phyloP scores from a whole-genome alignment of 73 alveolate genomes.

The Durusdinium trenchii region DNA sequence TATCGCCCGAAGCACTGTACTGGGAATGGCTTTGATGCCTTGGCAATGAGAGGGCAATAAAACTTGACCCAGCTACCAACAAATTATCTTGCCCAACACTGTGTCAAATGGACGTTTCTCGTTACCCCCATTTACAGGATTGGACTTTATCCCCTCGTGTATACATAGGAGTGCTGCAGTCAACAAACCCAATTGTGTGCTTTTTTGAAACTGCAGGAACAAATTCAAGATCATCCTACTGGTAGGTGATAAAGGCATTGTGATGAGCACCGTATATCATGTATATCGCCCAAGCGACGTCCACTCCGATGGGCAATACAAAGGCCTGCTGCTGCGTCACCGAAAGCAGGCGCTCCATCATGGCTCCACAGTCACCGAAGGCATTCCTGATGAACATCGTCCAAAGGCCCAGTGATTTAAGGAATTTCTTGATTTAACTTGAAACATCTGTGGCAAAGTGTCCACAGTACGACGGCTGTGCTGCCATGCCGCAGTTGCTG shows the following conservation, averaged over 20 bases:
- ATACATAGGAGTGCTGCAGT: too few relatives aligned
- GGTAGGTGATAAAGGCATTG: too few relatives aligned
- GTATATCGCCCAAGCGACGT: background rate
- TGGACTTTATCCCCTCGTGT: too few relatives aligned
- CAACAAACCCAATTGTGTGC: too few relatives aligned
- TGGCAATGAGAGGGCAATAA: background rate
- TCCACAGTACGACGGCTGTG: background rate
- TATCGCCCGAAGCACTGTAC: constrained; percentile 93
- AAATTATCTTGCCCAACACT: too few relatives aligned
- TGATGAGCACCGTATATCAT: too few relatives aligned
- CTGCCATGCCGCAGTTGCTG: constrained; percentile 63
- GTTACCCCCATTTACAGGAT: too few relatives aligned
- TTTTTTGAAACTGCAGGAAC: too few relatives aligned
- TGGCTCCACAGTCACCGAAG: constrained; percentile 35
- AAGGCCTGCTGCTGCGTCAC: constrained; percentile 77
- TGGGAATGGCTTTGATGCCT: constrained; percentile 72
- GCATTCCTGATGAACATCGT: background rate
- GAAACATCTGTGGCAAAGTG: background rate
- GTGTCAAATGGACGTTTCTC: too few relatives aligned
- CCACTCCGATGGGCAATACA: constrained; percentile 75
- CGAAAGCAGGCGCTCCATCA: constrained; percentile 50
- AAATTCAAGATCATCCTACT: too few relatives aligned
- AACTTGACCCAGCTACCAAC: too few relatives aligned
- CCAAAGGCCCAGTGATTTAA: background rate
- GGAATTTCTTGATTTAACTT: background rate